Percentiles rank a stretch among this genome's conserved stretches.
Evolutionary conservation across 805 yeast species (phyloP).

Genomic region (Metschnikowia gruessii): DNA sequence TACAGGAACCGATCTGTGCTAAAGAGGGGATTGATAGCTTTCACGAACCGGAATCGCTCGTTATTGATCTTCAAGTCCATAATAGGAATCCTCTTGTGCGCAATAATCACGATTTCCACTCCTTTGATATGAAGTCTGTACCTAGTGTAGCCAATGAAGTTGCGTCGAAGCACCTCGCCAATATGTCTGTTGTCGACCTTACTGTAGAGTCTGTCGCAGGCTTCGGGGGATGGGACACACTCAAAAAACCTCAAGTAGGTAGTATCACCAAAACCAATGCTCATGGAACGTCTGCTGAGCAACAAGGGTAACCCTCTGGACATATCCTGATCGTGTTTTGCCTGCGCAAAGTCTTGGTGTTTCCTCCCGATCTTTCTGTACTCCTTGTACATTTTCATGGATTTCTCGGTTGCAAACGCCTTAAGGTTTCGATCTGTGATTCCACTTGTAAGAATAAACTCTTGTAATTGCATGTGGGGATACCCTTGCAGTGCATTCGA

Average conservation of each 20-base stretch:
- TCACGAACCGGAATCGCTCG: slow-evolving; percentile 14
- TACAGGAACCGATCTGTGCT: slow-evolving; percentile 8
- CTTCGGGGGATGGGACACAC: slow-evolving; percentile 14
- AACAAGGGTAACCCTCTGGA: slow-evolving; percentile 16
- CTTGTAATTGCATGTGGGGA: slow-evolving; percentile 7
- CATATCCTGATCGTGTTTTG: slow-evolving; percentile 13
- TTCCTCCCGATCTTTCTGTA: neutral
- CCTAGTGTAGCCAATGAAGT: slow-evolving; percentile 12
- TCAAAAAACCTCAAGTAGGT: slow-evolving; percentile 10
- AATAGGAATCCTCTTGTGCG: slow-evolving; percentile 13
- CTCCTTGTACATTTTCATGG: slow-evolving; percentile 12
- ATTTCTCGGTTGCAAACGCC: slow-evolving; percentile 13
- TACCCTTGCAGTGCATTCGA: neutral
- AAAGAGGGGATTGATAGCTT: neutral
- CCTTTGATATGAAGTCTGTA: slow-evolving; percentile 12
- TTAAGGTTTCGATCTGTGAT: slow-evolving; percentile 7
- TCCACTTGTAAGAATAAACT: slow-evolving; percentile 12
- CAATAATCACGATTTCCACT: slow-evolving; percentile 9
- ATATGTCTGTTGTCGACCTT: slow-evolving; percentile 11
- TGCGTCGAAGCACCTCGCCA: slow-evolving; percentile 12
- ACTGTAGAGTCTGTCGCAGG: slow-evolving; percentile 12
- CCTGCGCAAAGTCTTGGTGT: slow-evolving; percentile 8
- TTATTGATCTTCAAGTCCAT: slow-evolving; percentile 12
- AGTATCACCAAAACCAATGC: slow-evolving; percentile 13
- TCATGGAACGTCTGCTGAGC: slow-evolving; percentile 7